Evolutionary conservation across 148 eudicot species (phyloP), one percentile per base, ranked within the genome.

Genomic region (Diospyros kaki): DNA sequence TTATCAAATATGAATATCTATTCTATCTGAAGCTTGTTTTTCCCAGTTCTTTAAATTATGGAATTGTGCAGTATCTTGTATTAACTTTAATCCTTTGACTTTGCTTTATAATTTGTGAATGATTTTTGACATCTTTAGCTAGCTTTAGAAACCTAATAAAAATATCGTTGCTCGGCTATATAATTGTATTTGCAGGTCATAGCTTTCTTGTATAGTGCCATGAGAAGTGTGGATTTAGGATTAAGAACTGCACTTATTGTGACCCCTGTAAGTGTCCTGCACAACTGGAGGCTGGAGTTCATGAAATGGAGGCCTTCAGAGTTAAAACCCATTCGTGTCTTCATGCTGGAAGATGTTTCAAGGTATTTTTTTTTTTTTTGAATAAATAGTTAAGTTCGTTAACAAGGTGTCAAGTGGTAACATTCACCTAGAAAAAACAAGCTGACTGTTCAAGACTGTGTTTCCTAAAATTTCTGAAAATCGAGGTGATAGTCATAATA

Each of bases 231-330:
- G 73, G 94, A 93, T 83, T 75, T 96, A 72, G 99, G 99, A 72
- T 80, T 96, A 75, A 89, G 79, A 86, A 86, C 89, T 68, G 99
- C 93, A 45, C 86, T 96, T 74, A 87, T 96, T 70, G 99, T 96
- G 67, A 83, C 91, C 64, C 99, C 99, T 45, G 98, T 96, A 59
- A 96, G 89, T 84, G 99, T 96, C 69, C 78, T 93, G 73, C 98
- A 96, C 84, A 96, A 96, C 82, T 96, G 99, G 99, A 82, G 90
- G 83, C 85, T 85, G 69, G 99, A 96, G 83, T 96, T 96, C 72
- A 80, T 55, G 53, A 93, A 93, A 83, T 96, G 99, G 99, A 80
- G 79, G 69, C 99, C 99, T 58, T 74, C 83, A 40, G 99, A 96
- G 78, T 77, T 88, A 53, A 93, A 93, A 85, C 85, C 98, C 69